Evolutionary conservation across 1,284 basidiomycete genomes (phyloP), one percentile per base, ranked within the genome.

Genomic region (Agaricales sp.): DNA sequence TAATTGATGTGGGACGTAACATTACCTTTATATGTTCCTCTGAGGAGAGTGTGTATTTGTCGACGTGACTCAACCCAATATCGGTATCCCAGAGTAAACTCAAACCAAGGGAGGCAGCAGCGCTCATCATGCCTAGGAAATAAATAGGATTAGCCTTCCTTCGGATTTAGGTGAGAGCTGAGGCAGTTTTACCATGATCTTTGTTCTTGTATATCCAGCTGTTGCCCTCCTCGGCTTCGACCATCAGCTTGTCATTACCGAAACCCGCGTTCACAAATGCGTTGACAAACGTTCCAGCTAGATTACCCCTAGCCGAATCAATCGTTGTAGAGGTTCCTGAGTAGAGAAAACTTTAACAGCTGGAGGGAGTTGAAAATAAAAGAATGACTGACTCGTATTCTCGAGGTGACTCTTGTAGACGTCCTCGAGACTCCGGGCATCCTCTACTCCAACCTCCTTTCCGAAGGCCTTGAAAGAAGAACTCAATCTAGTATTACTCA

Each of bases 161-260:
- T n/a, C n/a, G 37, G 26, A 14, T n/a, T 35, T n/a, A 30, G 44
- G 47, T 73, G 24, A 54, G n/a, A n/a, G n/a, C n/a, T n/a, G n/a
- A n/a, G n/a, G n/a, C n/a, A n/a, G n/a, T n/a, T n/a, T 11, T 35
- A 84, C 89, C 90, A 54, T 96, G 88, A 51, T 98, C 95, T 70
- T 98, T 98, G 73, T 98, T 98, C 78, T 98, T 98, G 76, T 99
- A 99, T 55, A 99, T 93, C 91, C 94, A 99, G 58, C 91, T 94
- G 65, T 85, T 89, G 19, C 95, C 95, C 61, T 97, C 94, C 51
- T 92, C 88, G 1, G 94, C 94, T 59, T 87, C 86, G 3, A 95
- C 93, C 87, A 99, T 94, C 51, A 99, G 78, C 65, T 96, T 97
- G 64, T 99, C 96, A 63, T 99, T 99, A 16, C 94, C 94, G 61